phyloP scores from a whole-genome alignment of 352 stramenopile genomes.

The Pythium pyrilobum region DNA sequence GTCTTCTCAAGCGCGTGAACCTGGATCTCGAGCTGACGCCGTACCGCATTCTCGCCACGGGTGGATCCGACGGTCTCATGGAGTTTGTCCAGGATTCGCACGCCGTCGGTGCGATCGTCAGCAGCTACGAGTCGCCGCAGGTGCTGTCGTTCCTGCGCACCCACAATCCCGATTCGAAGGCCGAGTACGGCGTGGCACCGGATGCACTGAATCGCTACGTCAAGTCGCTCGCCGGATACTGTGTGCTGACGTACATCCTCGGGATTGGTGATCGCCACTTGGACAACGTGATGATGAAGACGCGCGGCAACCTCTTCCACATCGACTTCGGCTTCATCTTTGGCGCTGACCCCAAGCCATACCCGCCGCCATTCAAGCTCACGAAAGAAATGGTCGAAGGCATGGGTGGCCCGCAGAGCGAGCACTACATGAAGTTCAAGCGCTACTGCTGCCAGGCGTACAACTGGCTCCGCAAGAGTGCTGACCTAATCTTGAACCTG shows the following conservation, averaged over 20 bases:
- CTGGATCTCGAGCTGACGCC: conserved; percentile 97
- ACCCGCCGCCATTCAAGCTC: conserved; percentile 97
- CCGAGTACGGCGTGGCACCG: conserved; percentile 85
- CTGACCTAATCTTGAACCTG: conserved; percentile 97
- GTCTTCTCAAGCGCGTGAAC: conserved; percentile 97
- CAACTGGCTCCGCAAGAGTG: conserved; percentile 96
- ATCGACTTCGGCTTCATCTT: conserved; percentile 99
- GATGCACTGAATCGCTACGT: conserved; percentile 96
- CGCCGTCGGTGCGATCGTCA: conserved; percentile 95
- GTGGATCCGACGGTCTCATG: conserved; percentile 92
- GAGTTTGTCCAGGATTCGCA: conserved; percentile 97
- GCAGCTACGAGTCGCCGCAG: conserved; percentile 90
- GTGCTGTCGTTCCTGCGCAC: conserved; percentile 87
- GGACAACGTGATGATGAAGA: conserved; percentile 99
- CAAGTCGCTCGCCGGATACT: conserved; percentile 98
- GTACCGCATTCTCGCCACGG: conserved; percentile 91
- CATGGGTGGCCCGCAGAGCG: conserved; percentile 90
- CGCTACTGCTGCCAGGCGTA: conserved; percentile 92
- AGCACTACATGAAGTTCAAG: conserved; percentile 92
- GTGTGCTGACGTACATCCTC: conserved; percentile 99
- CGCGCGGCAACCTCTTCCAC: conserved; percentile 97
- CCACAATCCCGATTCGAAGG: conserved; percentile 80
- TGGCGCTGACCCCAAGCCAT: conserved; percentile 97
- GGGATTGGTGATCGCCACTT: conserved; percentile 99
- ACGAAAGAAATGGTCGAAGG: conserved; percentile 97